phyloP scores from a whole-genome alignment of 2,329 filamentous ascomycete genomes.

The Trichoderma sp. region DNA sequence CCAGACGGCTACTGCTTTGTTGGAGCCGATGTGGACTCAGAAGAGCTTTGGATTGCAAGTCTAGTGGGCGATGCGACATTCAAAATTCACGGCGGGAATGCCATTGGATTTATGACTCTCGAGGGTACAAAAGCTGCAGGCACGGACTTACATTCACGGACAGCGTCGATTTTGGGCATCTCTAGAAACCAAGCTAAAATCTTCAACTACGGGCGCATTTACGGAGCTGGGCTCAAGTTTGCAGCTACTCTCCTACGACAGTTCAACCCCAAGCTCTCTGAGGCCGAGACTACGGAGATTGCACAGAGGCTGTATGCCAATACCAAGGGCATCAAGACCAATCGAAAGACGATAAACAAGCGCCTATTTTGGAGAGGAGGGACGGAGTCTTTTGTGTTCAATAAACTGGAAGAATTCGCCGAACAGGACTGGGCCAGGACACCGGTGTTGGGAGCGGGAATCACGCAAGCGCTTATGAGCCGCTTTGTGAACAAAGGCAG shows the following conservation, averaged over 20 bases:
- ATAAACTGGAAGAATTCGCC: slow-evolving; percentile 95
- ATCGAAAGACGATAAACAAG: slow-evolving; percentile 69
- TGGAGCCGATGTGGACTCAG: slow-evolving; percentile 93
- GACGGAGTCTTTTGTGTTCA: slow-evolving; percentile 97
- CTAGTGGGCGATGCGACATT: slow-evolving; percentile 94
- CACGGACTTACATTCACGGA: slow-evolving; percentile 92
- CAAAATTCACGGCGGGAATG: slow-evolving; percentile 91
- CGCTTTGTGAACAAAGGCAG: slow-evolving; percentile 84
- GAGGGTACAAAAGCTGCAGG: slow-evolving; percentile 94
- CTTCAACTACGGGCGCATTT: slow-evolving; percentile 98
- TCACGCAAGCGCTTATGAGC: slow-evolving; percentile 91
- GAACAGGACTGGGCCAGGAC: slow-evolving; percentile 90
- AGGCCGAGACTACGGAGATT: slow-evolving; percentile 73
- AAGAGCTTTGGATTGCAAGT: slow-evolving; percentile 98
- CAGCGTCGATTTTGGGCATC: slow-evolving; percentile 88
- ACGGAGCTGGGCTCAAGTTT: slow-evolving; percentile 95
- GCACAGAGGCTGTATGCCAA: slow-evolving; percentile 80
- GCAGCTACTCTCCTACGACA: slow-evolving; percentile 86
- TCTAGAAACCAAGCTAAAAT: slow-evolving; percentile 94
- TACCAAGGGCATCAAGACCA: slow-evolving; percentile 89
- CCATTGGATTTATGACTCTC: slow-evolving; percentile 97
- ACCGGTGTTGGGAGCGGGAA: slow-evolving; percentile 89
- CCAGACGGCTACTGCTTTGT: slow-evolving; percentile 91
- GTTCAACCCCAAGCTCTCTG: slow-evolving; percentile 84
- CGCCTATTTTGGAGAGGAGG: slow-evolving; percentile 91